Evolutionary conservation across 2,329 filamentous ascomycete genomes (phyloP), one percentile per base, ranked within the genome.

Genomic region (Beauveria varroae): DNA sequence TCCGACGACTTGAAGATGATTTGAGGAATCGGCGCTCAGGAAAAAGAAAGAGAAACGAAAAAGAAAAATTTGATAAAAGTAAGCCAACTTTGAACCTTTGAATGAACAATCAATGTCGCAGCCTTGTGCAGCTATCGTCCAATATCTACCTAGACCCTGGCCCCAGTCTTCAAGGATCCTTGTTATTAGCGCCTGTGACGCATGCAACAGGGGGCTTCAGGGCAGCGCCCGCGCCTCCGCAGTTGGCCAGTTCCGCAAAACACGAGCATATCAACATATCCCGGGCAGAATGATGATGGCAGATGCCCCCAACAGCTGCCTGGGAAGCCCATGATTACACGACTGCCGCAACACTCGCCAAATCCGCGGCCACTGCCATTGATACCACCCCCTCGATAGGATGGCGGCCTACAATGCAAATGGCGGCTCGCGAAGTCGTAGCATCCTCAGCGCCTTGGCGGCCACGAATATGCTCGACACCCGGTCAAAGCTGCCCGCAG

Each of bases 401-500:
- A 81, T 81, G 78, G 74, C 79, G 62, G 73, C 74, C 66, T 73
- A 77, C 66, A 78, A 73, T 68, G 72, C 75, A 68, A 73, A 73
- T 62, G 71, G 70, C 63, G 67, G 71, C 66, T 66, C 73, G 57
- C 74, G 72, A 44, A 76, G 75, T 69, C 74, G 72, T 65, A 81
- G 81, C 73, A 85, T 96, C 67, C 80, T 97, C 69, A 85, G 86
- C 63, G 89, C 90, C 50, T 79, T 98, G 68, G 89, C 88, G 70
- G 87, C 88, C 65, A 89, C 91, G 22, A 86, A 91, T 73, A 90
- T 97, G 80, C 79, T 93, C 63, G 86, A 90, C 61, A 82, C 84
- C 44, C 92, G 91, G 75, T 85, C 93, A 26, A 82, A 86, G 46
- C 81, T 98, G 40, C 93, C 93, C 65, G 92, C 91, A 73, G 90